A percentile compares a stretch with the other conserved stretches of the same genome.
Conservation (phyloP, 306 rosid species). For the Cucurbita argyrosperma region DNA sequence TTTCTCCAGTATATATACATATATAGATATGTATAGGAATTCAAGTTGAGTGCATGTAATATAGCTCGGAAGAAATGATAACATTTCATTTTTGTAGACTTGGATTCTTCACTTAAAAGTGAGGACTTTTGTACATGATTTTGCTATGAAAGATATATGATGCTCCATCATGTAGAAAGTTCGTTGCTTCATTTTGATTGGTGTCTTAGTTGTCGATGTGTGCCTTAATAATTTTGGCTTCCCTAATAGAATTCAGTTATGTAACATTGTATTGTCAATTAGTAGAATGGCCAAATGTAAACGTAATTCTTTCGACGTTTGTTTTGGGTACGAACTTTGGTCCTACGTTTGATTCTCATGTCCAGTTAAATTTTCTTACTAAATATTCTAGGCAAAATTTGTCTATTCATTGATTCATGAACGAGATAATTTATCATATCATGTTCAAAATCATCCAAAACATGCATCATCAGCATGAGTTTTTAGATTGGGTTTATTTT, state of each 20-base stretch:
- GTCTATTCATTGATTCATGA: too few relatives aligned
- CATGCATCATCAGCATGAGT: too few relatives aligned
- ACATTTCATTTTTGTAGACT: slow-evolving; percentile 1
- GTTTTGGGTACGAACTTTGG: too few relatives aligned
- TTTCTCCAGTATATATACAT: not conserved
- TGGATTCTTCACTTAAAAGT: not conserved
- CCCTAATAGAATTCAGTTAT: not conserved
- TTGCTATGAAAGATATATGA: not conserved
- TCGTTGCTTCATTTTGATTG: not conserved
- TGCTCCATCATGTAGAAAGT: not conserved
- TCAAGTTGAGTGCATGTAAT: slow-evolving; percentile 7
- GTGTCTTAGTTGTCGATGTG: not conserved
- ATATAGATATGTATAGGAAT: not conserved
- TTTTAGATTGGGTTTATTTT: too few relatives aligned
- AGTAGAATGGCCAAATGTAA: not conserved
- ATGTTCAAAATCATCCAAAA: too few relatives aligned
- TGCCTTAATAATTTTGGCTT: not conserved
- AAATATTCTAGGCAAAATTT: too few relatives aligned
- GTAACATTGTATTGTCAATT: not conserved
- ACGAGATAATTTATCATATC: too few relatives aligned
- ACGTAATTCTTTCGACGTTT: not conserved
- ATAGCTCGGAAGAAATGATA: not conserved
- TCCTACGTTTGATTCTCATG: too few relatives aligned
- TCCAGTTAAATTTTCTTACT: too few relatives aligned
- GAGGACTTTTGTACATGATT: slow-evolving; percentile 1